Conservation (phyloP, 2,329 filamentous ascomycete species). For the Chaetomium sp. region DNA sequence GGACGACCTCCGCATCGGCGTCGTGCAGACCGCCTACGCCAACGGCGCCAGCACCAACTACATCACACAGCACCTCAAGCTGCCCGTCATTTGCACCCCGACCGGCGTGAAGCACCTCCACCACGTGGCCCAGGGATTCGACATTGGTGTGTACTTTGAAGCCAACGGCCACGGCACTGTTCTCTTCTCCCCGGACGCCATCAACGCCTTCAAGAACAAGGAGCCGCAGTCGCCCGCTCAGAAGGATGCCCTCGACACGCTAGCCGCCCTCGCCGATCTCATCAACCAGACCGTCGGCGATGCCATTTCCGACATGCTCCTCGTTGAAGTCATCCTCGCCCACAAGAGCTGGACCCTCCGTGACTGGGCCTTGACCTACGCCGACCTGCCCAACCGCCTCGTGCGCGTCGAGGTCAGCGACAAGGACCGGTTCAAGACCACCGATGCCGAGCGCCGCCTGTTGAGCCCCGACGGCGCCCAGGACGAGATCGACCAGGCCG, state of each 20-base stretch:
- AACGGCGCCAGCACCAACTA: conserved; percentile 94
- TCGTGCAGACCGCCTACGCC: conserved; percentile 96
- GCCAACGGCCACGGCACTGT: conserved; percentile 97
- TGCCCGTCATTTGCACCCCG: conserved; percentile 87
- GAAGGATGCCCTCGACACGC: conserved; percentile 78
- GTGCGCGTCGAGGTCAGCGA: conserved; percentile 84
- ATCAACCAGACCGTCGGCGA: conserved; percentile 99
- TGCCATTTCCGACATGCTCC: conserved; percentile 88
- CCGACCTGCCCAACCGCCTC: conserved; percentile 90
- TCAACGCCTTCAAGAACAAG: conserved; percentile 69
- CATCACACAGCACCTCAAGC: conserved; percentile 76
- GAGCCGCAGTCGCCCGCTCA: conserved; percentile 88
- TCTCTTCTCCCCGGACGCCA: conserved; percentile 80
- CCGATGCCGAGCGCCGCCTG: conserved; percentile 84
- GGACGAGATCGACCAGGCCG: conserved; percentile 75
- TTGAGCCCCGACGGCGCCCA: conserved; percentile 74
- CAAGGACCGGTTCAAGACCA: conserved; percentile 83
- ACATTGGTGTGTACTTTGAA: conserved; percentile 97
- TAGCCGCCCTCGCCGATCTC: conserved; percentile 76
- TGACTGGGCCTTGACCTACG: conserved; percentile 91
- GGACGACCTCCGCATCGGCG: conserved; percentile 79
- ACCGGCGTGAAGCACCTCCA: conserved; percentile 98
- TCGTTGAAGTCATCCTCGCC: conserved; percentile 92
- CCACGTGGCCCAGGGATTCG: conserved; percentile 90
- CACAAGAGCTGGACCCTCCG: conserved; percentile 87